phyloP scores from a whole-genome alignment of 768 basidiomycete species.

The Lepiota subincarnata region DNA sequence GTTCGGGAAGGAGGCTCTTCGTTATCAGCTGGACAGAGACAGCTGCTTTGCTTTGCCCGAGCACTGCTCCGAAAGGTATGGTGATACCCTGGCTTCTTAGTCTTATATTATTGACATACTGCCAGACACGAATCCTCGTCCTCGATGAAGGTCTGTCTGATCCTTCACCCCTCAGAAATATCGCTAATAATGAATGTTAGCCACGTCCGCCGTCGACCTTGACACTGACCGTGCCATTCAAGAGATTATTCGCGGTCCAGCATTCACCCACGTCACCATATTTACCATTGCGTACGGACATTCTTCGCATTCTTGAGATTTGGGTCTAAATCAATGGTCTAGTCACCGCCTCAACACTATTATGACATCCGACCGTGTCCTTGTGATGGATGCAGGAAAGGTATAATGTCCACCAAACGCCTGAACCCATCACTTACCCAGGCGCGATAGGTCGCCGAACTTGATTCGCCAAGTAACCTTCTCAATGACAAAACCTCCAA shows the following conservation, averaged over 20 bases:
- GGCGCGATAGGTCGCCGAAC: constrained; percentile 9
- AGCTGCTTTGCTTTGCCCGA: constrained; percentile 85
- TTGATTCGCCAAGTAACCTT: constrained; percentile 10
- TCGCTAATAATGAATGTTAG: constrained; percentile 29
- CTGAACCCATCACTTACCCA: not conserved
- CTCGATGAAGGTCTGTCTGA: constrained; percentile 75
- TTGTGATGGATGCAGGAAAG: constrained; percentile 80
- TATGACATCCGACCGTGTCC: constrained; percentile 71
- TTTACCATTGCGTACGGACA: constrained; percentile 76
- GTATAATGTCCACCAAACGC: constrained; percentile 29
- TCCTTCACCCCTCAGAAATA: not conserved
- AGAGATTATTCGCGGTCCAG: constrained; percentile 76
- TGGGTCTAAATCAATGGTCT: constrained; percentile 2
- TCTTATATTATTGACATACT: not conserved
- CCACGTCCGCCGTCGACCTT: constrained; percentile 86
- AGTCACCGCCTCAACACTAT: constrained; percentile 85
- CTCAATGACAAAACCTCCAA: constrained; percentile 7
- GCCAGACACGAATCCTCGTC: constrained; percentile 78
- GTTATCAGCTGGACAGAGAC: constrained; percentile 80
- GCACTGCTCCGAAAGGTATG: constrained; percentile 73
- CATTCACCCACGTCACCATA: constrained; percentile 77
- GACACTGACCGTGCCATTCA: constrained; percentile 90
- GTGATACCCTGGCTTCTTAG: not conserved
- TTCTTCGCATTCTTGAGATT: not conserved
- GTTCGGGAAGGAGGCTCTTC: constrained; percentile 80